Evolutionary conservation across 225 moss, liverwort and hornwort genomes (phyloP), one percentile per base, ranked within the genome.

Genomic region (Takakia lepidozioides): DNA sequence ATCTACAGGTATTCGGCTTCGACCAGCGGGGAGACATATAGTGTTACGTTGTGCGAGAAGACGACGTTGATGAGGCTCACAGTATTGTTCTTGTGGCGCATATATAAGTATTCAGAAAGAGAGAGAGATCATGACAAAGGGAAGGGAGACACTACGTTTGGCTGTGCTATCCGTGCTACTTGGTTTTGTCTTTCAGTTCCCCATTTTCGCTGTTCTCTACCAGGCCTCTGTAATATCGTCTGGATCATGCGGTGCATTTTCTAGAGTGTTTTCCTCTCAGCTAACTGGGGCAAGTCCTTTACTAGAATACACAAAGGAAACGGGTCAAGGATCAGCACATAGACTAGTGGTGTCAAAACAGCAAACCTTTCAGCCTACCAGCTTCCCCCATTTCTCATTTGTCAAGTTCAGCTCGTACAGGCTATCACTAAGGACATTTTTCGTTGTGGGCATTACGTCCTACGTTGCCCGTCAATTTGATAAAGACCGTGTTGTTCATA

Each of bases 391-490:
- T 24, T 63, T 66, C 16, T 62, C 76, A 23, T 67, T 76, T 41
- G 29, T 76, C 20, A 76, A 76, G 21, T 71, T 71, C 43, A 76
- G 76, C 27, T 41, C 67, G 15, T 76, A 67, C 39, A 68, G 79
- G 2, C 2, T 62, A 42, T 70, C 79, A 6, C 63, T 66, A 36
- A 70, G 36, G 23, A 48, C 79, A 16, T 62, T 79, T 49, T 60
- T 43, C 26, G 74, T 79, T 1, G 50, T 79, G 10, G 66, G 79
- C 5, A 56, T 74, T 8, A 66, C 73, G n/a, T 55, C 66, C 1
- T 29, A 17, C 1, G 66, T 65, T 22, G 56, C 59, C 18, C 70
- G 70, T 20, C 42, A 76, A 16, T 30, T 56, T 48, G 69, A 69
- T 29, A 19, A 13, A 2, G 47, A 37, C 2, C 16, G 54, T 51